phyloP scores from a whole-genome alignment of 1,139 yeast species.

The Yamadazyma membranifaciens region DNA sequence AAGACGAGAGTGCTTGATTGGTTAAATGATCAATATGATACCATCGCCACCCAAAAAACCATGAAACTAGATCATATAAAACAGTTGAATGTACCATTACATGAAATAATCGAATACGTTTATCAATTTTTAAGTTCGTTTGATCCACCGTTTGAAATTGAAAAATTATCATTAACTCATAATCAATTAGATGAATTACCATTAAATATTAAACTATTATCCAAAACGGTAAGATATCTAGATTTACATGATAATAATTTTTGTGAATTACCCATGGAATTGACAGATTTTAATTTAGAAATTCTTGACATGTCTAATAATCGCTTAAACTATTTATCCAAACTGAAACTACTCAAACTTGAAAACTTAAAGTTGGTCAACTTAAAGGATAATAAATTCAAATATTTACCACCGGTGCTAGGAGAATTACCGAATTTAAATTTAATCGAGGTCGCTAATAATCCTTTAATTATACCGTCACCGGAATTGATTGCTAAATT shows the following conservation, averaged over 20 bases:
- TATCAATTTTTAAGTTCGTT: constrained; percentile 25
- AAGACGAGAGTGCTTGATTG: constrained; percentile 14
- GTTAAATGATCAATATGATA: constrained; percentile 27
- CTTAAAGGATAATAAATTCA: constrained; percentile 59
- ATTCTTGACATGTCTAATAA: constrained; percentile 70
- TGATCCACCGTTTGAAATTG: constrained; percentile 41
- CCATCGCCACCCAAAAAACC: constrained; percentile 20
- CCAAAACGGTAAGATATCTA: constrained; percentile 51
- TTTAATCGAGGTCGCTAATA: constrained; percentile 68
- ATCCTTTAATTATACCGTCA: constrained; percentile 60
- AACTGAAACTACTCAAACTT: constrained; percentile 37
- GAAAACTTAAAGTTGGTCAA: constrained; percentile 56
- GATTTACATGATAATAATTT: constrained; percentile 66
- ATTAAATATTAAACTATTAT: constrained; percentile 40
- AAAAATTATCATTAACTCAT: constrained; percentile 53
- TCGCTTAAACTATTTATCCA: constrained; percentile 41
- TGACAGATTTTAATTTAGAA: constrained; percentile 47
- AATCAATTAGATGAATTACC: constrained; percentile 53
- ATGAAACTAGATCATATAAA: constrained; percentile 20
- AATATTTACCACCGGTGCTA: constrained; percentile 55
- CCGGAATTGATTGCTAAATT: constrained; percentile 31
- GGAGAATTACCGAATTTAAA: constrained; percentile 53
- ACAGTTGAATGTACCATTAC: constrained; percentile 10
- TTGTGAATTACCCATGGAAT: constrained; percentile 48
- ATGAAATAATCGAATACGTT: constrained; percentile 26